Base-by-base conservation (phyloP, 1,284 basidiomycete species). In the Tylopilus orsonianus region DNA sequence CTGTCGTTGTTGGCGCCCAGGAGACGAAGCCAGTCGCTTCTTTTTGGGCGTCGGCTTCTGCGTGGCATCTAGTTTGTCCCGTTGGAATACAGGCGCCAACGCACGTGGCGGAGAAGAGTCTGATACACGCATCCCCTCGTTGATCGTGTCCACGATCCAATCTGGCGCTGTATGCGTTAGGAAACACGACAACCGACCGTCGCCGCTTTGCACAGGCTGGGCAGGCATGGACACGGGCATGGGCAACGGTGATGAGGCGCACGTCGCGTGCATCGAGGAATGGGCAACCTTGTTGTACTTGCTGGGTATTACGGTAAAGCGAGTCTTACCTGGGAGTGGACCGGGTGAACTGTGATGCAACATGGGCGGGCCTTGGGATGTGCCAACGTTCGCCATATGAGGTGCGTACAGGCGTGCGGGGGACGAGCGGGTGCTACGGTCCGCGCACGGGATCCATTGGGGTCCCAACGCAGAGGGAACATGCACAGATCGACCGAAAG, bases 271-370 rank as follows among this genome's bases (percentile, higher is more conserved):
- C 26, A 41, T 58, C 53, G 42, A 42, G 24, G 23, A 35, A 43
- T 23, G 38, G 36, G 18, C 20, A 41, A 7, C 42, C 39, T 59
- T 33, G 49, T 44, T 42, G 45, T 22, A 45, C 47, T 47, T 49
- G 37, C 30, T 38, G 18, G n/a, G 34, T 40, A 33, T 14, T 30
- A 38, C n/a, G 16, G 43, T 22, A 49, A 30, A 27, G 3, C 3
- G 27, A 2, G 32, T 38, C 50, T 61, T 53, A 64, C 61, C 51
- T 57, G 52, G 13, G 30, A 19, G 18, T 19, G 26, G 24, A 8
- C 40, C 46, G 1, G 51, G 47, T 9, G 55, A 60, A 37, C 58
- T 59, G 12, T 30, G 32, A 38, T 14, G 35, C 7, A 39, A 23
- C 13, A 13, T 2, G 14, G 42, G 16, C 2, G 7, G 24, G 12